Evolutionary conservation across 202 grass and related monocot species (phyloP), one percentile per base, ranked within the genome.

Genomic region (Dendrocalamus latiflorus): DNA sequence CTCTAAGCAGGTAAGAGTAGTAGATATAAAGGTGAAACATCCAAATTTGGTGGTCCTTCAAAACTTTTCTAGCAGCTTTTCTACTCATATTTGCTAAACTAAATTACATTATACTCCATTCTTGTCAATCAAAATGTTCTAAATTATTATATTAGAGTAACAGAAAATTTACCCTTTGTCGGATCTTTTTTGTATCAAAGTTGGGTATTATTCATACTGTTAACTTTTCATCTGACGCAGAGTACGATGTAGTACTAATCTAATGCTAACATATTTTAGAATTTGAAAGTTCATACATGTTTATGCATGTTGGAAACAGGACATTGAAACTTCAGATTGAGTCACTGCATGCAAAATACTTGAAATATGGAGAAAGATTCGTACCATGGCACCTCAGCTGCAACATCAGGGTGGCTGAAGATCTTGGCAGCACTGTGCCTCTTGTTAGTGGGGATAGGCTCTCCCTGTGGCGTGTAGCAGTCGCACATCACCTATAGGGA

Each of bases 391-490:
- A 88, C 92, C 81, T 94, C 94, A 74, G 81, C 81, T 47, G 44
- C 75, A 60, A 97, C 94, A 7, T 75, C 76, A 20, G 94, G 88
- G 78, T 86, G 73, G 92, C 84, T 89, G 70, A 97, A 97, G 62
- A 94, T 84, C 77, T 86, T 93, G 66, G 94, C 94, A 30, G 94
- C 92, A 68, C 88, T 89, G 88, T 72, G 10, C 79, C 94, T 91
- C 81, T 97, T 97, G 92, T 97, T 97, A 20, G 86, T 94, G 20
- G 90, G 90, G 57, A 97, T 91, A 51, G 94, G 82, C 61, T 60
- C 88, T 3, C 92, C 94, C 84, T 93, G 90, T 33, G 94, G 94
- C 41, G 94, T 97, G 68, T 94, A 94, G 77, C 94, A 97, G 88
- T 97, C 92, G 49, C 94, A 97, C 88, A 97, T 97, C 58, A 97